These are phyloP conservation scores for Fusarium sambucinum DNA, from an alignment of 2,329 filamentous ascomycete genomes.

Conservation along the genomic window DNA sequence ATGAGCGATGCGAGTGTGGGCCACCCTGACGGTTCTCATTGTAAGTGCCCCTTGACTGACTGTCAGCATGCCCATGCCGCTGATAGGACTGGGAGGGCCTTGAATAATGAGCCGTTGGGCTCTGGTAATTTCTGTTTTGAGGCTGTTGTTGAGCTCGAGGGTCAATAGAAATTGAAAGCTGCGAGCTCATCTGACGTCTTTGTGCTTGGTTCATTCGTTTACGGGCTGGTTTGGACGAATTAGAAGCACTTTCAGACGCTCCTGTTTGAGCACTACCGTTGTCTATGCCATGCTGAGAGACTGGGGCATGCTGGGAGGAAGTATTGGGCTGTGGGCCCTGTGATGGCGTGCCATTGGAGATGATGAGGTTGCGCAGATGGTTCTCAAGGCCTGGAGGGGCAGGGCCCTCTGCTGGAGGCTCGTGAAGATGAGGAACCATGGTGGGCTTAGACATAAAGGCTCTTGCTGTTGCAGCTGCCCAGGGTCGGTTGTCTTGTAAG, in stretches of 20 bases:
- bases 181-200: slow-evolving; percentile 71
- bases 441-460: not conserved
- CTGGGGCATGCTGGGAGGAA: slow-evolving; percentile 9
- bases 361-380: slow-evolving; percentile 69
- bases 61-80: slow-evolving; percentile 41
- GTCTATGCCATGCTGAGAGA: not conserved
- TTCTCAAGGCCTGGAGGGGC: slow-evolving; percentile 61
- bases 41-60: slow-evolving; percentile 32
- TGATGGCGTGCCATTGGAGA: slow-evolving; percentile 60
- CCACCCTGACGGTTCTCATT: slow-evolving; percentile 32
- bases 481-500: slow-evolving; percentile 10
- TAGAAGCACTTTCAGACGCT: slow-evolving; percentile 15
- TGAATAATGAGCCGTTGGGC: slow-evolving; percentile 47
- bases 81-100: slow-evolving; percentile 43
- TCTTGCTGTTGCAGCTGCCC: not conserved
- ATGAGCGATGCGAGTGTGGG: slow-evolving; percentile 35
- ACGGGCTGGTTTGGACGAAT: slow-evolving; percentile 51
- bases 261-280: not conserved
- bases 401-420: slow-evolving; percentile 9
- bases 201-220: slow-evolving; percentile 73
- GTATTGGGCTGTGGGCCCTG: slow-evolving; percentile 17
- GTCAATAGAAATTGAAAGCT: slow-evolving; percentile 69
- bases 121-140: slow-evolving; percentile 49
- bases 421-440: slow-evolving; percentile 28
- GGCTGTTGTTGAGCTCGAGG: slow-evolving; percentile 50